phyloP scores from a whole-genome alignment of 805 yeast genomes.

The Teunomyces gatunensis region DNA sequence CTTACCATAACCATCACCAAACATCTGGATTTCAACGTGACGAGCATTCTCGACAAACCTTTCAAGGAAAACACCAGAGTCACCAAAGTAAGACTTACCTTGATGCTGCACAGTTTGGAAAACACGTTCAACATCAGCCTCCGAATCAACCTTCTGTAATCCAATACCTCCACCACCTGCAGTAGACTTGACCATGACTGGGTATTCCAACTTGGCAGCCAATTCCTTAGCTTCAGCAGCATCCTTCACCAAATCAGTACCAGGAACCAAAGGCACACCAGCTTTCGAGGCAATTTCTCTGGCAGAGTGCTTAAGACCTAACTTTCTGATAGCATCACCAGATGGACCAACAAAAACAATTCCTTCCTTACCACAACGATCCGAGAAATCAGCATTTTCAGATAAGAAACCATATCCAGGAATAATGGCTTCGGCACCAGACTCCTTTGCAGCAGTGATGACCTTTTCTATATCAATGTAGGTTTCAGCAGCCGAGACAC shows the following conservation, averaged over 20 bases:
- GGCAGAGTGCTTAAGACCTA: slow-evolving; percentile 96
- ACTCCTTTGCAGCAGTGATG: slow-evolving; percentile 75
- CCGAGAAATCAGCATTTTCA: slow-evolving; percentile 95
- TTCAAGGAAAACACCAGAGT: slow-evolving; percentile 92
- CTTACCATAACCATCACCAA: slow-evolving; percentile 92
- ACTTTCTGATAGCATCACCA: slow-evolving; percentile 85
- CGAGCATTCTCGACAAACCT: slow-evolving; percentile 93
- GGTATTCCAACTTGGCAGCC: slow-evolving; percentile 77
- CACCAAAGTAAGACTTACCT: slow-evolving; percentile 91
- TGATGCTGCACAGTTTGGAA: slow-evolving; percentile 92
- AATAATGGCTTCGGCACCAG: slow-evolving; percentile 90
- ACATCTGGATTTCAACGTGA: slow-evolving; percentile 94
- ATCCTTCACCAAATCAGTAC: slow-evolving; percentile 75
- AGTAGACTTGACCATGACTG: slow-evolving; percentile 94
- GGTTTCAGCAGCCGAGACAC: slow-evolving; percentile 85
- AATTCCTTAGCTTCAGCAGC: slow-evolving; percentile 72
- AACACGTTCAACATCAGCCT: slow-evolving; percentile 75
- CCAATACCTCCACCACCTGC: slow-evolving; percentile 99
- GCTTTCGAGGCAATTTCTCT: slow-evolving; percentile 89
- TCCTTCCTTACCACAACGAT: slow-evolving; percentile 77
- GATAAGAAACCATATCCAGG: slow-evolving; percentile 98
- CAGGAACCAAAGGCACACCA: slow-evolving; percentile 97
- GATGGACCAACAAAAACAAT: slow-evolving; percentile 95
- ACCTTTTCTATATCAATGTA: slow-evolving; percentile 84
- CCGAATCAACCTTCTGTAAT: slow-evolving; percentile 85